Evolutionary conservation across 1,284 basidiomycete species (phyloP), one percentile per base, ranked within the genome.

Genomic region (Heterobasidion annosum): DNA sequence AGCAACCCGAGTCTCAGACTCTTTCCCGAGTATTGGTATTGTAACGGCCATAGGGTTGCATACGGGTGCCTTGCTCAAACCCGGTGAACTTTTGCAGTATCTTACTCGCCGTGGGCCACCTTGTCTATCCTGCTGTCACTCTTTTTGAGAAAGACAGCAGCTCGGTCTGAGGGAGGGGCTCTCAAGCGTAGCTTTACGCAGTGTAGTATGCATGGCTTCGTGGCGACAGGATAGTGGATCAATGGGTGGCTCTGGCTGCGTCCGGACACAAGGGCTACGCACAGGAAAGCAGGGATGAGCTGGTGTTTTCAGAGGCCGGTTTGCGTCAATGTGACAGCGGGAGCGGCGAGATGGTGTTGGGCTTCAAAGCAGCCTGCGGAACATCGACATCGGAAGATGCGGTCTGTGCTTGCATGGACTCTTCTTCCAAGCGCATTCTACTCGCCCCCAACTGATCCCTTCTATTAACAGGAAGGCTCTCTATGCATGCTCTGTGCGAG

Each of bases 1-100:
- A 25, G 48, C 48, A 34, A 35, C 48, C 48, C 33, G 48, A 49
- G 48, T 49, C 48, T 49, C 48, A 34, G 48, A 49, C 48, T 49
- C 48, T 49, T 49, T 18, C 48, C 34, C 48, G 48, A 34, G 48
- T 35, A 35, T 35, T 8, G 19, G 34, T n/a, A 32, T 49, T 13
- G 6, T n/a, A 25, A 12, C 34, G 16, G 34, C 25, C 45, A 19
- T 13, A 49, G 48, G 48, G 48, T 15, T 2, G 18, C 34, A 19
- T 48, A 4, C 34, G 5, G 34, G 9, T 49, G 25, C 34, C 25
- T 10, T 35, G 33, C 48, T 34, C 48, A 35, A 49, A 33, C 48
- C 48, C 32, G 48, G 25, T 15, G 34, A 34, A 15, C 48, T 49
- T 49, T 18, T 49, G 34, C 34, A 25, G 12, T 12, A n/a, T 25